A percentile compares a stretch with the other conserved stretches of the same genome.
These are phyloP conservation scores for Jatropha multifida DNA, from an alignment of 441 rosid genomes.

Conservation along the genomic window DNA sequence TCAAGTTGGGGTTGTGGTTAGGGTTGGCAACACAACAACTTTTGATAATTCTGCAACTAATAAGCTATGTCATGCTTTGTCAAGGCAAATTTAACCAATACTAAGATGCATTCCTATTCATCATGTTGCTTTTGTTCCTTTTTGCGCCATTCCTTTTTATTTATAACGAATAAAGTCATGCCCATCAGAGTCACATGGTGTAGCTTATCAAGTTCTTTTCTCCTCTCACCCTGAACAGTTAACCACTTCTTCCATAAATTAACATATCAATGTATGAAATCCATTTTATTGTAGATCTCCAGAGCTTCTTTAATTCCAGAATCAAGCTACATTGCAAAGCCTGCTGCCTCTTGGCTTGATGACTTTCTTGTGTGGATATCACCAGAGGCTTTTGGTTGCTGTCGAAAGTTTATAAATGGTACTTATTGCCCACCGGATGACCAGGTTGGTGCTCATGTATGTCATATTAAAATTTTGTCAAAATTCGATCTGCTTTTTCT, in stretches of 20 bases:
- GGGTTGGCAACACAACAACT: no score
- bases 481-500: not conserved
- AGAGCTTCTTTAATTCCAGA: constrained; percentile 76
- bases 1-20: not conserved
- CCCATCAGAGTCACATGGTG: not conserved
- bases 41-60: not conserved
- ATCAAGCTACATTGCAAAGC: constrained; percentile 92
- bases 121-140: no score
- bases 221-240: not conserved
- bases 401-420: constrained; percentile 84
- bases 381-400: constrained; percentile 98
- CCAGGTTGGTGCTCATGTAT: constrained; percentile 52
- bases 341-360: constrained; percentile 99
- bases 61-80: no score
- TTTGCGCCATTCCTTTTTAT: no score
- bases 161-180: no score
- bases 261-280: not conserved
- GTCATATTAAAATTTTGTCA: not conserved
- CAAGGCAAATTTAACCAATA: not conserved
- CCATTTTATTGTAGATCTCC: constrained; percentile 49
- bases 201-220: not conserved
- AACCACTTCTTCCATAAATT: not conserved
- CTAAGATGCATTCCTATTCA: no score
- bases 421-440: constrained; percentile 95
- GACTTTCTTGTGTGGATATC: constrained; percentile 97